phyloP scores from a whole-genome alignment of 768 basidiomycete species.

The Harrya chromipes region DNA sequence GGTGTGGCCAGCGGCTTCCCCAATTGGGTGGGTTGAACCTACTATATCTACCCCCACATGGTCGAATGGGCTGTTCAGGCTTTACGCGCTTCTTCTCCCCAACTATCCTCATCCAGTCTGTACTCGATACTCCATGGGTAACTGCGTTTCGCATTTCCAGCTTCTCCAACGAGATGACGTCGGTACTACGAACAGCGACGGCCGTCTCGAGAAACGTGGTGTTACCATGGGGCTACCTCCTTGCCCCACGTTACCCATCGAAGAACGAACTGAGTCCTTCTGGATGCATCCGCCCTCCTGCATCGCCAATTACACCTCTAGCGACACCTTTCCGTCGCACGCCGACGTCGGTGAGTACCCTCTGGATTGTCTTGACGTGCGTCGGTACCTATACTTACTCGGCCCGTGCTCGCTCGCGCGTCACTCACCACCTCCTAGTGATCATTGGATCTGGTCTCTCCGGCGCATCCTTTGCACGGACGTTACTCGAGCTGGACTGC shows the following conservation, averaged over 20 bases:
- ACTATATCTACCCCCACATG: slow-evolving; percentile 14
- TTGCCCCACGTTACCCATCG: slow-evolving; percentile 47
- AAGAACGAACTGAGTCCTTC: slow-evolving; percentile 54
- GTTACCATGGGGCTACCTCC: neutral
- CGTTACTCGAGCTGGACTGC: slow-evolving; percentile 32
- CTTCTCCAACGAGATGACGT: neutral
- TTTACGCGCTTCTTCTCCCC: neutral
- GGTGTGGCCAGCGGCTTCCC: slow-evolving; percentile 4
- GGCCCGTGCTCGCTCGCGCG: neutral
- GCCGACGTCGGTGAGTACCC: slow-evolving; percentile 51
- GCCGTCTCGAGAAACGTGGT: slow-evolving; percentile 2
- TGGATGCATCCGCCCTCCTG: slow-evolving; percentile 58
- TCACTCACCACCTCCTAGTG: slow-evolving; percentile 21
- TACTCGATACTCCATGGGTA: slow-evolving; percentile 24
- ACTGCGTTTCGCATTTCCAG: slow-evolving; percentile 17
- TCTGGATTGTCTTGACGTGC: neutral
- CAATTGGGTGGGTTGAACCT: slow-evolving; percentile 8
- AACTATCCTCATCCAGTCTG: neutral
- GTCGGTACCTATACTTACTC: neutral
- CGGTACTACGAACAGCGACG: neutral
- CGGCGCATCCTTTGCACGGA: slow-evolving; percentile 41
- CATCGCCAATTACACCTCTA: slow-evolving; percentile 34
- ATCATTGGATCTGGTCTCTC: slow-evolving; percentile 58
- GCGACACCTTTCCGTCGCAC: slow-evolving; percentile 37
- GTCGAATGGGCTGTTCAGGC: slow-evolving; percentile 8